phyloP scores from a whole-genome alignment of 805 yeast genomes.

The Myxozyma neglecta region DNA sequence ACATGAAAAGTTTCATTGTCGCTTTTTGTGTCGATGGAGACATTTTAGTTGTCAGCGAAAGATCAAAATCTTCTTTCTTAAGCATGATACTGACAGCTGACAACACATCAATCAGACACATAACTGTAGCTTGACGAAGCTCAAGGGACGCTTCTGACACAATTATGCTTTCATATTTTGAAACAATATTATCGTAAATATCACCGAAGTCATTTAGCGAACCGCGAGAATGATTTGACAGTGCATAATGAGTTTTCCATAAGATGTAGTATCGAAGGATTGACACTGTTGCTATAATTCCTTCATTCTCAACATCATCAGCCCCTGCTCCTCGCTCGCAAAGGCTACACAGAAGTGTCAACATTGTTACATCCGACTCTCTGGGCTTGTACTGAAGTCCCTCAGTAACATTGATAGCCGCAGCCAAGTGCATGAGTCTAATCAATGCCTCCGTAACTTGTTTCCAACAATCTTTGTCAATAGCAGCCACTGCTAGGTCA shows the following conservation, averaged over 20 bases:
- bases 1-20: constrained; percentile 10
- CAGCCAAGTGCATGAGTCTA: constrained; percentile 9
- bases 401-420: constrained; percentile 12
- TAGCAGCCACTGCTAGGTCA: constrained; percentile 10
- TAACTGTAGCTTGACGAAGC: constrained; percentile 11
- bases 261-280: constrained; percentile 14
- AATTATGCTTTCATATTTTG: background rate
- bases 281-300: background rate
- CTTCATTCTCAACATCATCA: background rate
- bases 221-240: constrained; percentile 4
- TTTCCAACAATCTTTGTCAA: background rate
- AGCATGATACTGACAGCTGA: constrained; percentile 10
- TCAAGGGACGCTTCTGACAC: background rate
- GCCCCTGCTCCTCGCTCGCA: constrained; percentile 8
- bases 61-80: constrained; percentile 3
- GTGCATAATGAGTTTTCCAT: constrained; percentile 21
- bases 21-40: constrained; percentile 11
- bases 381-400: constrained; percentile 3
- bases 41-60: background rate
- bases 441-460: background rate
- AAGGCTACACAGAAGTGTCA: background rate
- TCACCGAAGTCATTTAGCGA: background rate
- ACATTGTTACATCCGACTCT: constrained; percentile 1
- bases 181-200: background rate
- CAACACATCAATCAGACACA: constrained; percentile 16